A percentile compares a stretch with the other conserved stretches of the same genome.
phyloP scores from a whole-genome alignment of 2,329 filamentous ascomycete genomes.

The Cryphonectria naterciae region DNA sequence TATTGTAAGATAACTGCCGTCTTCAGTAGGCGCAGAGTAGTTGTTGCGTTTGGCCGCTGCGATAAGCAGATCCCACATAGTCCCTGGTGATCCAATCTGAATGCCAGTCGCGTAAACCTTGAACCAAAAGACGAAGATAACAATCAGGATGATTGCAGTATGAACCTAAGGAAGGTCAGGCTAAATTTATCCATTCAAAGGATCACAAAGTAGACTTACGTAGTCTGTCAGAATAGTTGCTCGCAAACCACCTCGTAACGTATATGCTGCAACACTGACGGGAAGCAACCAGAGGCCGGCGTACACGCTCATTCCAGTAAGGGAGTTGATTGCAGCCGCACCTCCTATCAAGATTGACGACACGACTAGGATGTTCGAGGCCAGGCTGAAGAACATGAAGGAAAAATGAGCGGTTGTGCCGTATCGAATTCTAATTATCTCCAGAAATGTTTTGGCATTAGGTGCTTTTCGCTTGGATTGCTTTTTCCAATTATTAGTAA shows the following conservation, averaged over 20 bases:
- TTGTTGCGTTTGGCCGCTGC: too few species aligned
- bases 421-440: conserved; percentile 82
- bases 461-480: conserved; percentile 82
- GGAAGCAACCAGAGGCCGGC: conserved; percentile 85
- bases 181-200: too few species aligned
- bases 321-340: conserved; percentile 68
- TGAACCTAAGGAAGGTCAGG: conserved; percentile 55
- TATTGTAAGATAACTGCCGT: too few species aligned
- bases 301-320: conserved; percentile 76
- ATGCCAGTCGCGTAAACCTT: too few species aligned
- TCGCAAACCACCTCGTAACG: conserved; percentile 78
- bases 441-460: conserved; percentile 83
- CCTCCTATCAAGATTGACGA: conserved; percentile 88
- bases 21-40: too few species aligned
- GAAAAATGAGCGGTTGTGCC: conserved; percentile 72
- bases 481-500: too few species aligned
- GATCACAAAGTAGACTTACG: too few species aligned
- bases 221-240: conserved; percentile 87
- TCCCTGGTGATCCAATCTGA: too few species aligned
- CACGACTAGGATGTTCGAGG: conserved; percentile 85
- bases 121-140: conserved; percentile 75
- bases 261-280: conserved; percentile 80
- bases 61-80: too few species aligned
- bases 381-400: conserved; percentile 80
- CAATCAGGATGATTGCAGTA: conserved; percentile 78